Evolutionary conservation across 2,329 filamentous ascomycete species (phyloP), one percentile per base, ranked within the genome.

Genomic region (Ceratocystis ficicola): DNA sequence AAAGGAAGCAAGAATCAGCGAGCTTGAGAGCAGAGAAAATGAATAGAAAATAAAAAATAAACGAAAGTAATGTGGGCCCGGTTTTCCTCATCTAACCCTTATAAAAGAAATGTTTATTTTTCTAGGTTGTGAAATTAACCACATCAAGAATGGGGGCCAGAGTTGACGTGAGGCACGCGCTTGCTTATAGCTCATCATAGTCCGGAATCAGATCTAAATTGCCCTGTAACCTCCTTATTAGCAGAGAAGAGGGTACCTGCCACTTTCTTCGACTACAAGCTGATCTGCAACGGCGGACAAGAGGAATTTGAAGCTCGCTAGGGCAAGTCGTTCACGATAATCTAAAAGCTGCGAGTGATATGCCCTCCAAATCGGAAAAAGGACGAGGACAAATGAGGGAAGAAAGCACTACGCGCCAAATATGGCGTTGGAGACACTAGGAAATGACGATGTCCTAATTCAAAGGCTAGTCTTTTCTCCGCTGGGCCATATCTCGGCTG

Each of bases 401-500:
- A n/a, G 15, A 50, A 10, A 12, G 1, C 7, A 36, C 8, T 36
- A 36, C 7, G 32, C 32, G 7, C 32, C 32, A 36, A 36, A 36
- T 1, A 36, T 36, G 32, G 32, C 32, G 32, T 52, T 52, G 48
- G 48, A 52, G 48, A 52, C 48, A 32, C 5, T 57, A 5, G 52
- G 46, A 22, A 50, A 32, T 57, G 52, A 57, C 52, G 25, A 32
- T 25, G 7, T 57, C 28, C 12, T 57, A 57, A 57, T 57, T 22
- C 28, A 57, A 57, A 57, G 52, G 6, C 32, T 57, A 20, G 52
- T 7, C 52, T 57, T 57, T 57, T 57, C 12, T 32, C 25, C 52
- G 28, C 22, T 32, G 28, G 7, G 52, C 32, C 52, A 57, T 57
- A 57, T 57, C 52, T 57, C 52, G 52, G 52, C 28, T 57, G 52